Evolutionary conservation across 2,329 filamentous ascomycete species (phyloP).

Genomic region (Xylariaceae sp.): DNA sequence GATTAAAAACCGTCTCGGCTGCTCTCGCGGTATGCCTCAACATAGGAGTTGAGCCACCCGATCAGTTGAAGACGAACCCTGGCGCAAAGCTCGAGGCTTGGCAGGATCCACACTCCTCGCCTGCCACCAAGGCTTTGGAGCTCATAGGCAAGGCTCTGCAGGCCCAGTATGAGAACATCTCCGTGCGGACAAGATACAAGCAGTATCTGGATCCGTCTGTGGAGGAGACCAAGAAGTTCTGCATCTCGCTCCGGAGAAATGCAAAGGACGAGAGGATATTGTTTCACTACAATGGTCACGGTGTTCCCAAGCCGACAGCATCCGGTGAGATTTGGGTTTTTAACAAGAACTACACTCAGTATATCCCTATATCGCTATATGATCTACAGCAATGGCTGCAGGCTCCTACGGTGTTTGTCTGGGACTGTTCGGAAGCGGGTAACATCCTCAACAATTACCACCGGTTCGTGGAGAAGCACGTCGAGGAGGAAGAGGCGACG

Average conservation of each 20-base stretch:
- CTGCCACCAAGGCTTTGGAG: constrained; percentile 81
- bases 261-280: constrained; percentile 94
- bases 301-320: constrained; percentile 89
- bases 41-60: constrained; percentile 94
- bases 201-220: constrained; percentile 95
- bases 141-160: constrained; percentile 96
- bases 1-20: constrained; percentile 93
- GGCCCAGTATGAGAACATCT: constrained; percentile 91
- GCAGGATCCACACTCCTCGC: constrained; percentile 84
- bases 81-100: constrained; percentile 94
- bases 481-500: constrained; percentile 79
- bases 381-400: constrained; percentile 95
- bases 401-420: constrained; percentile 93
- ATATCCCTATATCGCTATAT: constrained; percentile 93
- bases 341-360: constrained; percentile 98
- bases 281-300: constrained; percentile 99
- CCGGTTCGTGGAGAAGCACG: constrained; percentile 90
- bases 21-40: constrained; percentile 93
- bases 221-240: constrained; percentile 96
- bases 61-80: constrained; percentile 92
- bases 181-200: constrained; percentile 94
- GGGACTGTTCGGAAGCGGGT: constrained; percentile 94
- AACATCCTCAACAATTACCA: constrained; percentile 96
- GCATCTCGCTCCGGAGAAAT: constrained; percentile 82
- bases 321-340: constrained; percentile 99